Base-by-base conservation (phyloP, 2,329 filamentous ascomycete genomes). In the Ophiostoma perfectum region DNA sequence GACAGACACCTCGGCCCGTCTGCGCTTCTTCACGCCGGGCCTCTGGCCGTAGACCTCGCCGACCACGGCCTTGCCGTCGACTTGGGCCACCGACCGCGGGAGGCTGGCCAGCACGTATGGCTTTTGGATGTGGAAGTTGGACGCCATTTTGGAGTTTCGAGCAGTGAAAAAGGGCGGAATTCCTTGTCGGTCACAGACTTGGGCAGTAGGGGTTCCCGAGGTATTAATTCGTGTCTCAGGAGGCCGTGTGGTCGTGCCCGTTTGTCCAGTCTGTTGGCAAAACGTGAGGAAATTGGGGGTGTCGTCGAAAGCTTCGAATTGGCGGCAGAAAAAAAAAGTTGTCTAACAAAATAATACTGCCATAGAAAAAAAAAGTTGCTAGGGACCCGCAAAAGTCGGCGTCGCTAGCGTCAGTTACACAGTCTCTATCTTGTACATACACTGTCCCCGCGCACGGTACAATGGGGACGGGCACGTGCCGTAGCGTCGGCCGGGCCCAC, bases 21-120 rank as follows among this genome's bases (percentile, higher is more conserved):
- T 88, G 73, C 84, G 82, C 78, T 85, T 88, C 78, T 84, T 86
- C 44, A 81, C 81, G 36, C 82, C 84, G 8, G 67, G 71, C 66
- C 83, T 80, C 75, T 85, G 84, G 71, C 86, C 86, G 73, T 83
- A 86, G 49, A 89, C 86, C 71, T 88, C 85, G 72, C 85, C 82
- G 12, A 87, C 83, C 49, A 83, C 82, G 75, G 85, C 87, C 69
- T 78, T 80, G 68, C 80, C 82, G 72, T 77, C 80, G 60, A 77
- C 80, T 68, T 78, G 80, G 71, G 87, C 84, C 65, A 88, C 80
- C 2, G 86, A 86, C 58, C 82, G 79, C 11, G 87, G 86, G 63
- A 90, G 78, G 8, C 84, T 79, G 45, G 86, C 84, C 71, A 90
- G 79, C 70, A 88, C 82, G 74, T 86, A 88, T n/a, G 87, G 87